phyloP scores from a whole-genome alignment of 1,284 basidiomycete species.

The Bjerkandera adusta region DNA sequence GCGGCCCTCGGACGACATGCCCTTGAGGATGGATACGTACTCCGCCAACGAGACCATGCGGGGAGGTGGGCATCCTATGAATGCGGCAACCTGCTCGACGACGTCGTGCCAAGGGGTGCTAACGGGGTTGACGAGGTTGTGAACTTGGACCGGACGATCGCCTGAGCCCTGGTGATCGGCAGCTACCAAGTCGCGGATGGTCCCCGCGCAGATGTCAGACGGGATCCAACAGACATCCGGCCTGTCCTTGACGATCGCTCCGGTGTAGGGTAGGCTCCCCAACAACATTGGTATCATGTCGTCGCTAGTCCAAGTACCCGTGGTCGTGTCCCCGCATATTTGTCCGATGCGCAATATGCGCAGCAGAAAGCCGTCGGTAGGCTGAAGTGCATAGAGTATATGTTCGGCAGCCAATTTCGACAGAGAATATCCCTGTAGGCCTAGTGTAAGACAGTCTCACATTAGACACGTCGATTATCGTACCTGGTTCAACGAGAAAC shows the following conservation, averaged over 20 bases:
- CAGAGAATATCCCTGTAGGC: constrained; percentile 20
- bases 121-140: constrained; percentile 16
- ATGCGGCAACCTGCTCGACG: background rate
- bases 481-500: background rate
- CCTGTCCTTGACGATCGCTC: constrained; percentile 8
- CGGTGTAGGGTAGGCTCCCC: constrained; percentile 7
- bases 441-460: too few relatives aligned
- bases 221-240: constrained; percentile 20
- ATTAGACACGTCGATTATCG: background rate
- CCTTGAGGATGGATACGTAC: background rate
- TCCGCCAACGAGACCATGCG: background rate
- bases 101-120: constrained; percentile 11
- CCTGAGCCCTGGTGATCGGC: too few relatives aligned
- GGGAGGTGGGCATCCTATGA: background rate
- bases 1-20: background rate
- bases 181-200: constrained; percentile 11
- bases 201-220: constrained; percentile 16
- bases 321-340: constrained; percentile 16
- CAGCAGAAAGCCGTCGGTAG: constrained; percentile 5
- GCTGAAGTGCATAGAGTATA: constrained; percentile 13
- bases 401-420: constrained; percentile 24
- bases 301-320: constrained; percentile 14
- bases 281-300: constrained; percentile 21
- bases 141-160: background rate
- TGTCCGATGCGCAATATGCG: constrained; percentile 17